These are phyloP conservation scores for Aspergillus nomiae DNA, from an alignment of 2,329 filamentous ascomycete genomes.

Conservation along the genomic window DNA sequence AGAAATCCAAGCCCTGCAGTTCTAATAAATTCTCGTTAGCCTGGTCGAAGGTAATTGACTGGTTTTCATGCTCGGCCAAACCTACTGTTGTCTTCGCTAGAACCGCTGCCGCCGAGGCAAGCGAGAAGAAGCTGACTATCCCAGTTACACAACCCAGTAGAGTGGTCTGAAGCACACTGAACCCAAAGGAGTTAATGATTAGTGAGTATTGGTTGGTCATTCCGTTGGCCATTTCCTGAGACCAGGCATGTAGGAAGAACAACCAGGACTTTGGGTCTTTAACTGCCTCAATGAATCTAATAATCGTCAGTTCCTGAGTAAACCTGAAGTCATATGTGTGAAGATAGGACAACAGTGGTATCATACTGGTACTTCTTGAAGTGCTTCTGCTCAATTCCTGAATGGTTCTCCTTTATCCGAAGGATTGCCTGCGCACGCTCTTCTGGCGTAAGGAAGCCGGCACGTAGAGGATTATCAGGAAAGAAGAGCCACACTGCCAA, in stretches of 20 bases:
- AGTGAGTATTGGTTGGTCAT: slow-evolving; percentile 48
- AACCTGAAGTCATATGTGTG: not conserved
- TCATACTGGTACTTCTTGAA: slow-evolving; percentile 34
- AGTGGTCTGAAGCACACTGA: slow-evolving; percentile 32
- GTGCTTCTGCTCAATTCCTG: slow-evolving; percentile 39
- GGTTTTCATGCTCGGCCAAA: slow-evolving; percentile 4
- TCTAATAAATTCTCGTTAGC: not conserved
- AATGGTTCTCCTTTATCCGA: slow-evolving; percentile 39
- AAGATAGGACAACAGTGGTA: not conserved
- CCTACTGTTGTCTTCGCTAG: slow-evolving; percentile 32
- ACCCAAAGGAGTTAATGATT: slow-evolving; percentile 50
- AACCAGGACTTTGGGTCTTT: slow-evolving; percentile 38
- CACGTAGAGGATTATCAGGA: slow-evolving; percentile 35
- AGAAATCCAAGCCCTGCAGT: slow-evolving; percentile 16
- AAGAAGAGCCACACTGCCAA: slow-evolving; percentile 35
- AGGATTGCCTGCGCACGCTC: slow-evolving; percentile 38
- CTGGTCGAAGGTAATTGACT: not conserved
- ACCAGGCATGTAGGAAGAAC: slow-evolving; percentile 39
- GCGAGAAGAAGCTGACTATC: slow-evolving; percentile 29
- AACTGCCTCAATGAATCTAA: slow-evolving; percentile 34
- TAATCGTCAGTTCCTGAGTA: not conserved
- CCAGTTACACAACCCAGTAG: slow-evolving; percentile 27
- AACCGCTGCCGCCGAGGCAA: slow-evolving; percentile 30
- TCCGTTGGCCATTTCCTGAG: slow-evolving; percentile 37
- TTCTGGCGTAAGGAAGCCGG: slow-evolving; percentile 33